These are phyloP conservation scores for Stygiomarasmius scandens DNA, from an alignment of 1,284 basidiomycete species.

Conservation along the genomic window DNA sequence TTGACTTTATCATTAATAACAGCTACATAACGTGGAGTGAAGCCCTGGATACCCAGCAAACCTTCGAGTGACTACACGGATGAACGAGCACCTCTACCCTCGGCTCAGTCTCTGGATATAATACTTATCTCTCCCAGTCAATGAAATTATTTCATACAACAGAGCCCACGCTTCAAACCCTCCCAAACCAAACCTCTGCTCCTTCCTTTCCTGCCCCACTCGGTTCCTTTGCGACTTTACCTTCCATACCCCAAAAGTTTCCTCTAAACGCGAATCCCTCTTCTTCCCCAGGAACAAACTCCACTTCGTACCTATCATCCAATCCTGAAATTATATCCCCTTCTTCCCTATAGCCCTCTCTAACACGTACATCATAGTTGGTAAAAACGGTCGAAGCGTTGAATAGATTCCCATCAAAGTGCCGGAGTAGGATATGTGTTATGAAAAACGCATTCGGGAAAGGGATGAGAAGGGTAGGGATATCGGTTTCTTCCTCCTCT, in stretches of 20 bases:
- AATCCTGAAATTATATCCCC: slow-evolving; percentile 33
- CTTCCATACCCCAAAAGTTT: slow-evolving; percentile 39
- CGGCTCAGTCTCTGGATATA: too few species aligned
- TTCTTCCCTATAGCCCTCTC: slow-evolving; percentile 26
- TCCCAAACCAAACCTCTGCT: slow-evolving; percentile 40
- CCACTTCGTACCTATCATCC: slow-evolving; percentile 37
- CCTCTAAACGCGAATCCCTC: slow-evolving; percentile 37
- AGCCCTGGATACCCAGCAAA: too few species aligned
- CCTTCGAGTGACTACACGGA: too few species aligned
- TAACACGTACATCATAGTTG: slow-evolving; percentile 27
- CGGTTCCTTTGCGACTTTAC: slow-evolving; percentile 30
- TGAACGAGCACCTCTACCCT: too few species aligned
- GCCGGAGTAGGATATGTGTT: slow-evolving; percentile 35
- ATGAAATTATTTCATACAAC: too few species aligned
- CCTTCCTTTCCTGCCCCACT: slow-evolving; percentile 31
- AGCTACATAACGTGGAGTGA: too few species aligned
- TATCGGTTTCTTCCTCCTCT: too few species aligned
- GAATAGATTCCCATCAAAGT: slow-evolving; percentile 38
- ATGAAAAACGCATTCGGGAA: slow-evolving; percentile 25
- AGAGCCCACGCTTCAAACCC: too few species aligned
- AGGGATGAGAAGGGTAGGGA: slow-evolving; percentile 5
- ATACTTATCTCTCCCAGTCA: too few species aligned
- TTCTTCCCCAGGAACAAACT: slow-evolving; percentile 28
- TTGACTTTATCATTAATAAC: too few species aligned
- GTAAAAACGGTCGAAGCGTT: slow-evolving; percentile 37